Percentiles rank a stretch among this genome's conserved stretches.
Evolutionary conservation across 352 stramenopile genomes (phyloP).

Genomic region (Globisporangium parvum): DNA sequence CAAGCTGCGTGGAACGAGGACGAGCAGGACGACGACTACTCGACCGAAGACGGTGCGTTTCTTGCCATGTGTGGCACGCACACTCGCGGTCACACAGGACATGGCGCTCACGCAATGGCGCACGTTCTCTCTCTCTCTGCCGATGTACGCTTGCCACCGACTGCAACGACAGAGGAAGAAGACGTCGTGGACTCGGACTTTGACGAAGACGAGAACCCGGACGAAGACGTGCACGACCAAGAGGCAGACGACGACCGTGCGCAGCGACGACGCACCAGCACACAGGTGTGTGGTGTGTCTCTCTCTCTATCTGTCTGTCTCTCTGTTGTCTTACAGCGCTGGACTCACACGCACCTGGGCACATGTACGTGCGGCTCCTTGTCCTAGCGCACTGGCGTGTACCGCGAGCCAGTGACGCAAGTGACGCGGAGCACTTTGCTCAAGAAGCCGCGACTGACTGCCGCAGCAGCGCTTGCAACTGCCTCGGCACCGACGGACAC

Average conservation of each 20-base stretch:
- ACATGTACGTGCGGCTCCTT: background rate
- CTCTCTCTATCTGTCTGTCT: background rate
- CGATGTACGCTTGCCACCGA: background rate
- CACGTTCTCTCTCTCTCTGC: background rate
- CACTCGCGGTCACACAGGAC: too few relatives aligned
- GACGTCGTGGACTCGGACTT: conserved; percentile 88
- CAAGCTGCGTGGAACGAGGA: conserved; percentile 84
- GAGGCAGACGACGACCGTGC: conserved; percentile 31
- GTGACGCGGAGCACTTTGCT: conserved; percentile 1
- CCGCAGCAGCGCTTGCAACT: background rate
- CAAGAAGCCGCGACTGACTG: conserved; percentile 14
- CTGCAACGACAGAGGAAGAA: conserved; percentile 59
- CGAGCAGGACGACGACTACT: conserved; percentile 83
- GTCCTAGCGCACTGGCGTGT: conserved; percentile 10
- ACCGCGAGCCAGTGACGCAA: conserved; percentile 24
- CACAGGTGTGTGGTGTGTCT: background rate
- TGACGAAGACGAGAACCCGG: conserved; percentile 72
- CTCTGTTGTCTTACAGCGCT: background rate
- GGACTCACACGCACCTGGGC: background rate
- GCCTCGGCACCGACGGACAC: background rate
- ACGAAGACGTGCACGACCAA: conserved; percentile 74
- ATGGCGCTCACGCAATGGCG: background rate
- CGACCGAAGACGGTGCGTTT: conserved; percentile 70
- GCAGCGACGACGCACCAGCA: conserved; percentile 7
- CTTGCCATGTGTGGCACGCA: background rate